Evolutionary conservation across 331 rosid genomes (phyloP), one percentile per base, ranked within the genome.

Genomic region (Pyrus hybrid): DNA sequence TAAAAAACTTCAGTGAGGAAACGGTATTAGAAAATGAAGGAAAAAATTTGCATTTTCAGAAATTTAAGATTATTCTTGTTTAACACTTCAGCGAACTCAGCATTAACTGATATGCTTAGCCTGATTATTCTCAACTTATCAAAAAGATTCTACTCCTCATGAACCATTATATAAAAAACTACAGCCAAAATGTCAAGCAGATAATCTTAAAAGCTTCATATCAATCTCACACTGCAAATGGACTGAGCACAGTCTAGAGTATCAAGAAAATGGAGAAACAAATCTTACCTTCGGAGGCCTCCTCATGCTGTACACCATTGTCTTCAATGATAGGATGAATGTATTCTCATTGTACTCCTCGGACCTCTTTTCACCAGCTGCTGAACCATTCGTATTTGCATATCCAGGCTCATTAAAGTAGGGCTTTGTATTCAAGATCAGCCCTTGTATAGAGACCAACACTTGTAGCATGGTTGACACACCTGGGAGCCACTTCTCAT

Each of bases 371-470:
- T 88, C 96, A 57, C 93, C 98, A 51, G 57, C 56, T 22, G 37
- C 73, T 28, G 94, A 87, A 70, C 93, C 95, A 69, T 80, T 85
- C 80, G 58, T 61, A 43, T 16, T 57, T 49, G 84, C 90, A 83
- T 66, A 83, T 71, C 89, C 96, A 64, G 98, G 98, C 86, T 93
- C 98, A 56, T 93, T 93, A 74, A 87, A 93, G 64, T 80, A 93
- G 56, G 98, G 98, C 63, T 90, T 85, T 53, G 93, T 66, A 81
- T 88, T 91, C 88, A 93, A 83, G 80, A 93, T 88, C 69, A 93
- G 83, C 67, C 91, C 98, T 78, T 93, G 98, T 71, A 93, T 88
- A 25, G 98, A 93, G n/a, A 93, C 98, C 71, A 93, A 82, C 76
- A 93, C 96, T 78, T 93, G 97, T 23, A 93, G 83, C 84, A 88